These are phyloP conservation scores for Huntiella bhutanensis DNA, from an alignment of 2,329 filamentous ascomycete species.

Conservation along the genomic window DNA sequence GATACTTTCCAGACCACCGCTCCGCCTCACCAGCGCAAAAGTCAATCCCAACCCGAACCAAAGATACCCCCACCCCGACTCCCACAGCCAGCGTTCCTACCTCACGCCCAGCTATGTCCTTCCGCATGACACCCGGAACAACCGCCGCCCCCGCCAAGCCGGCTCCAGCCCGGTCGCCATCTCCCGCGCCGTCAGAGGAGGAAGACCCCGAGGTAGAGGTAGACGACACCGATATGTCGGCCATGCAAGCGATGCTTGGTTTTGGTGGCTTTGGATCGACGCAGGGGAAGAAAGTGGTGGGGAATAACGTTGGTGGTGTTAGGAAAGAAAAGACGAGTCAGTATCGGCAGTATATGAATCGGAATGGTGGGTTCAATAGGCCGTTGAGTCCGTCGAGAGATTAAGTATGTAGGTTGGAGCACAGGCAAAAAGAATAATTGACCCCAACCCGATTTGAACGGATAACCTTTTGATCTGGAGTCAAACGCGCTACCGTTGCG, in stretches of 20 bases:
- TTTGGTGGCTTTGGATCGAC: conserved; percentile 74
- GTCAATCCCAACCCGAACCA: conserved; percentile 17
- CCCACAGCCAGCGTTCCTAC: conserved; percentile 18
- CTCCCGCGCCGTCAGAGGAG: conserved; percentile 16
- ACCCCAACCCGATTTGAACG: conserved; percentile 12
- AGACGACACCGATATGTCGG: conserved; percentile 47
- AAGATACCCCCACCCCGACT: conserved; percentile 11
- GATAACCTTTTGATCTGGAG: conserved; percentile 13
- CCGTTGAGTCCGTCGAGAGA: conserved; percentile 41
- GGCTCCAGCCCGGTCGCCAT: conserved; percentile 2
- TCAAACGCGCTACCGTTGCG: conserved; percentile 12
- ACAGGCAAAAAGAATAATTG: not conserved
- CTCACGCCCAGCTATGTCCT: conserved; percentile 17
- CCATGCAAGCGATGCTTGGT: conserved; percentile 76
- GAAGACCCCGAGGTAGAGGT: conserved; percentile 34
- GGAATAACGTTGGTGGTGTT: conserved; percentile 68
- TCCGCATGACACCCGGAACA: conserved; percentile 16
- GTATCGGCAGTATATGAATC: conserved; percentile 95
- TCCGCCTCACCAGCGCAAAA: conserved; percentile 21
- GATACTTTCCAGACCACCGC: conserved; percentile 16
- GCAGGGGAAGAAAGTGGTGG: conserved; percentile 71
- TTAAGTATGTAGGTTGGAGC: not conserved
- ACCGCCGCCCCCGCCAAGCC: not conserved
- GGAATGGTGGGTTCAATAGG: conserved; percentile 63
- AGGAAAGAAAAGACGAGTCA: conserved; percentile 85